Conservation (phyloP, 2,329 filamentous ascomycete genomes). For the Apiospora saccharicola region DNA sequence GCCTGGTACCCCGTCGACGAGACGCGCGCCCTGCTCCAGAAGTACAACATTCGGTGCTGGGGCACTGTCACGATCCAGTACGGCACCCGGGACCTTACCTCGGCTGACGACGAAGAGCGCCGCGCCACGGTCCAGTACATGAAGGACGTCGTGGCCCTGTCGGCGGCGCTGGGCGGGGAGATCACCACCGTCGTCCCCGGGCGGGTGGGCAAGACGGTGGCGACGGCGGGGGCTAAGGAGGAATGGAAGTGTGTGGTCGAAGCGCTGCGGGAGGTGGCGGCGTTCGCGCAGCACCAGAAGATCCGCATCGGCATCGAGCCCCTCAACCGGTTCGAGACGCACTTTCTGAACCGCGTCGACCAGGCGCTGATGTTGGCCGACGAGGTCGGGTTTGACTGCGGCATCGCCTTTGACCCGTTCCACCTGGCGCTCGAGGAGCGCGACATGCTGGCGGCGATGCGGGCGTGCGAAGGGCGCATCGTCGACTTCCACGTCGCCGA, state of each 20-base stretch:
- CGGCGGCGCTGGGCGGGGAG: constrained; percentile 29
- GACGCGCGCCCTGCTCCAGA: constrained; percentile 29
- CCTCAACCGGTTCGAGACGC: constrained; percentile 11
- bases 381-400: background rate
- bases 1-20: constrained; percentile 27
- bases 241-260: background rate
- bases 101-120: constrained; percentile 25
- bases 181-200: constrained; percentile 25
- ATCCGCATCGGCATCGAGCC: background rate
- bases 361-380: background rate
- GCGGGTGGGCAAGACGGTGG: constrained; percentile 1
- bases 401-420: background rate
- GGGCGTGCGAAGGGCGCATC: background rate
- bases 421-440: constrained; percentile 6
- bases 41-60: constrained; percentile 31
- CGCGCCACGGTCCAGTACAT: constrained; percentile 31
- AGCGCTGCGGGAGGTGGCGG: background rate
- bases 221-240: background rate
- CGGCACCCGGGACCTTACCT: constrained; percentile 30
- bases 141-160: constrained; percentile 31
- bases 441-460: background rate
- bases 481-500: constrained; percentile 8
- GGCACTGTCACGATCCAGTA: constrained; percentile 32
- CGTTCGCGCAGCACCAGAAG: background rate
- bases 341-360: background rate